These are phyloP conservation scores for Podaxis mareebaensis DNA, from an alignment of 768 basidiomycete genomes.

Conservation along the genomic window DNA sequence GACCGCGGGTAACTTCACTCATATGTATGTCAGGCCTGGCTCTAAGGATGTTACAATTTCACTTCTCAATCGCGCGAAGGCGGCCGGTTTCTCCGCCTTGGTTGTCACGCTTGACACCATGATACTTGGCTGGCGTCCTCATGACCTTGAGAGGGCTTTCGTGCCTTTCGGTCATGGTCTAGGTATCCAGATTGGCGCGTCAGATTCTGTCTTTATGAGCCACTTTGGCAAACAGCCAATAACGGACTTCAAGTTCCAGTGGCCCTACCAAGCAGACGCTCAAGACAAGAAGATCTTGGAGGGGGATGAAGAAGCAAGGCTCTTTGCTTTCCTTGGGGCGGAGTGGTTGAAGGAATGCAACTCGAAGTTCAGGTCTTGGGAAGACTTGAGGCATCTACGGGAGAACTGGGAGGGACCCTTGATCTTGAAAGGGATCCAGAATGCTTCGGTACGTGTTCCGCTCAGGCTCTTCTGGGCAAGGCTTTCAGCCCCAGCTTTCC, in stretches of 20 bases:
- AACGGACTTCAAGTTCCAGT: conserved; percentile 39
- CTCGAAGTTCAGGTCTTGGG: conserved; percentile 65
- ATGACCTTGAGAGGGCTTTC: conserved; percentile 65
- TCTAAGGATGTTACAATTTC: conserved; percentile 62
- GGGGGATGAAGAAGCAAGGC: conserved; percentile 49
- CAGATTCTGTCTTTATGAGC: conserved; percentile 81
- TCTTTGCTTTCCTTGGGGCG: conserved; percentile 47
- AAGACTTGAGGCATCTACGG: conserved; percentile 66
- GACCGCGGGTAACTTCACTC: background rate
- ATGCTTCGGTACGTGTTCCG: conserved; percentile 46
- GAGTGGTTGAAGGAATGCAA: conserved; percentile 66
- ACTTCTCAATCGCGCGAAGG: conserved; percentile 65
- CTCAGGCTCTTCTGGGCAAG: background rate
- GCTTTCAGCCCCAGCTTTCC: background rate
- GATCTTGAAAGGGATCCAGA: conserved; percentile 77
- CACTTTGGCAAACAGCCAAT: conserved; percentile 48
- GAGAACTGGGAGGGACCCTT: conserved; percentile 79
- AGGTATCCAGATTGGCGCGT: conserved; percentile 65
- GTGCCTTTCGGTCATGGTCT: conserved; percentile 68
- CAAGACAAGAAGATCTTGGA: conserved; percentile 39
- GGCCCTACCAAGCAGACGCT: conserved; percentile 59
- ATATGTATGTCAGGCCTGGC: conserved; percentile 50
- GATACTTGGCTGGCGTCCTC: conserved; percentile 73
- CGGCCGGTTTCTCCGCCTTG: conserved; percentile 64
- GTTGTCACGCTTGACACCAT: conserved; percentile 82